Evolutionary conservation across 306 rosid genomes (phyloP), one percentile per base, ranked within the genome.

Genomic region (Quercus parvula): DNA sequence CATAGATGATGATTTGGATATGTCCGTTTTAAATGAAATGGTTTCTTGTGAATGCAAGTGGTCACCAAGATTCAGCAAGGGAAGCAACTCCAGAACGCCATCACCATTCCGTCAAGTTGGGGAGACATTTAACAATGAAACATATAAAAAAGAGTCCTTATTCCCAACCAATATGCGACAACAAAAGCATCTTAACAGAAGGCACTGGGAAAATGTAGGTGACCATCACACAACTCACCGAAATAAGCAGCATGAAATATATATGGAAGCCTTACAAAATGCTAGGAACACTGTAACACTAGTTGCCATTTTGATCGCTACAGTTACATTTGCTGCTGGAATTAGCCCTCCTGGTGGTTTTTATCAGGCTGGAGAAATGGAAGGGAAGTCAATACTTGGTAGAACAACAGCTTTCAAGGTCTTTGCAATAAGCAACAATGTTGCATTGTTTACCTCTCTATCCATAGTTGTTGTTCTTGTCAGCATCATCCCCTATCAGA

Each of bases 261-360:
- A 93, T 56, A 83, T 57, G 77, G 96, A 93, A 83, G 96, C 90
- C 25, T 15, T 84, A n/a, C 86, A 84, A 59, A 89, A 91, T 81
- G 96, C 92, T 0, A 91, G 97, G 78, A 93, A 89, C 81, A 93
- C 96, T 0, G 59, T 91, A 8, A 84, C 81, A 2, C 41, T 91
- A 71, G 93, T 93, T 27, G 87, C 98, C 25, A 71, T 90, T 76
- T 79, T 91, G 83, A 91, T 93, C 28, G 90, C 98, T 0, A 87
- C 96, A 0, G 93, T 89, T 11, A 87, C 94, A 49, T 93, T 93
- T 73, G 73, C 96, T 2, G 89, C 92, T 9, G 93, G 94, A 9
- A 84, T 87, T 4, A 83, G 9, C 75, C 96, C 94, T 24, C 97
- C 96, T 0, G 92, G 92, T 15, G 90, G 97, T 3, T 82, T 86